Percentiles rank a stretch among this genome's conserved stretches.
phyloP scores from a whole-genome alignment of 352 stramenopile genomes.

The Lagenidium sp. region DNA sequence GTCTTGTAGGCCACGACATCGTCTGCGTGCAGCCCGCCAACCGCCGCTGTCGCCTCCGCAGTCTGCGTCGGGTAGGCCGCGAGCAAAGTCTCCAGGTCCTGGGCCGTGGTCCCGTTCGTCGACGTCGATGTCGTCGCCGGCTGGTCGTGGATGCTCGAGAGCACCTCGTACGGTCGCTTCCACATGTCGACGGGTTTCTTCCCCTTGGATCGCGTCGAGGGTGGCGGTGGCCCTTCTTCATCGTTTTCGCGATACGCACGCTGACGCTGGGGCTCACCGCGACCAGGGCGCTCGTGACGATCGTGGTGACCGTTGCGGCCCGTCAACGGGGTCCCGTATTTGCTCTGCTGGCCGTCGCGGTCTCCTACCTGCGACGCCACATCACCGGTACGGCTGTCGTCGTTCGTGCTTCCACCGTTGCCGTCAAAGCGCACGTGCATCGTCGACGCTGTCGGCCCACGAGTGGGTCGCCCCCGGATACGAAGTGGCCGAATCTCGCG shows the following conservation, averaged over 20 bases:
- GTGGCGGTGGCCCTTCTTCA: neutral
- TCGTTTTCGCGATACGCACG: neutral
- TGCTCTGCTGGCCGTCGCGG: too few species aligned
- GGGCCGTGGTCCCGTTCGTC: too few species aligned
- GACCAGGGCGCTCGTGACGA: too few species aligned
- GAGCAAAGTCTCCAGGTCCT: too few species aligned
- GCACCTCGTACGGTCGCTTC: slow-evolving; percentile 74
- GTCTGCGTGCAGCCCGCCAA: slow-evolving; percentile 22
- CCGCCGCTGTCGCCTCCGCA: too few species aligned
- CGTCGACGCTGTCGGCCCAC: neutral
- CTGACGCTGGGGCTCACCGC: too few species aligned
- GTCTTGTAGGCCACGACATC: slow-evolving; percentile 73
- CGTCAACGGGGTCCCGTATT: too few species aligned
- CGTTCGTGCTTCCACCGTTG: neutral
- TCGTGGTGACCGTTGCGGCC: too few species aligned
- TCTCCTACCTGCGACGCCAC: too few species aligned
- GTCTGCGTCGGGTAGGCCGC: too few species aligned
- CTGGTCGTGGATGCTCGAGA: slow-evolving; percentile 39
- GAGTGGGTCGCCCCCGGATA: slow-evolving; percentile 10
- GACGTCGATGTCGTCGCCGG: slow-evolving; percentile 10
- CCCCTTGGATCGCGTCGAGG: slow-evolving; percentile 13
- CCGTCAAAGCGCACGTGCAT: slow-evolving; percentile 16
- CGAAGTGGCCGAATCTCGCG: slow-evolving; percentile 16
- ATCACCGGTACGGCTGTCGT: neutral
- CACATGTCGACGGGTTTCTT: slow-evolving; percentile 45